Evolutionary conservation across 2,329 filamentous ascomycete genomes (phyloP).

Genomic region (Paracoccidioides lutzii): DNA sequence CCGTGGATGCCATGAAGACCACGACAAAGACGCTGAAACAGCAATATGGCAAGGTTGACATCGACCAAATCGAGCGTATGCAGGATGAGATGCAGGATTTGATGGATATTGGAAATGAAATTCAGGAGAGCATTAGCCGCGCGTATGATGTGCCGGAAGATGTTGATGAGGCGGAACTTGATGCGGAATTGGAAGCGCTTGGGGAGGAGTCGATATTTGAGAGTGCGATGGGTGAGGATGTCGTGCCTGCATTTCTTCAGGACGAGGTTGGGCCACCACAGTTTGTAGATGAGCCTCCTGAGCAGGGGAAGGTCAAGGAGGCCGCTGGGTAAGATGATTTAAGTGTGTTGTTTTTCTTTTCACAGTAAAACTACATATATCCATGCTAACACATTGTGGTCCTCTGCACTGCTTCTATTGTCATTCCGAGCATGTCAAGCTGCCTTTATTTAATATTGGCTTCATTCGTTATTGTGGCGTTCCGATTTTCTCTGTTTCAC

Average conservation of each 20-base stretch:
- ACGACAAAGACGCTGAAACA: conserved; percentile 85
- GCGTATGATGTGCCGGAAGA: conserved; percentile 94
- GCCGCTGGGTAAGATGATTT: conserved; percentile 43
- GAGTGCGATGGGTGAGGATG: conserved; percentile 46
- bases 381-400: neutral
- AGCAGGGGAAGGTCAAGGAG: conserved; percentile 67
- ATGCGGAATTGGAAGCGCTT: conserved; percentile 88
- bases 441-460: neutral
- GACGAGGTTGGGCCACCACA: conserved; percentile 72
- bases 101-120: conserved; percentile 96
- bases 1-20: conserved; percentile 92
- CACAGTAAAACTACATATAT: neutral
- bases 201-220: conserved; percentile 91
- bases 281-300: conserved; percentile 85
- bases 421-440: neutral
- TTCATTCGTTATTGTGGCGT: neutral
- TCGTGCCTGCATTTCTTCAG: conserved; percentile 71
- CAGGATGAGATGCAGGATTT: conserved; percentile 99
- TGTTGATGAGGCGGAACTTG: conserved; percentile 89
- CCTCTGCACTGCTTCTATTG: neutral
- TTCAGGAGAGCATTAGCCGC: conserved; percentile 82
- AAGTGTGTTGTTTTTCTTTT: conserved; percentile 1
- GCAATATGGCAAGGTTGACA: conserved; percentile 94
- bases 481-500: neutral
- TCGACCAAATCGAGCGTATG: conserved; percentile 93